These are phyloP conservation scores for Cercospora zeae-maydis DNA, from an alignment of 2,329 filamentous ascomycete species.

Conservation along the genomic window DNA sequence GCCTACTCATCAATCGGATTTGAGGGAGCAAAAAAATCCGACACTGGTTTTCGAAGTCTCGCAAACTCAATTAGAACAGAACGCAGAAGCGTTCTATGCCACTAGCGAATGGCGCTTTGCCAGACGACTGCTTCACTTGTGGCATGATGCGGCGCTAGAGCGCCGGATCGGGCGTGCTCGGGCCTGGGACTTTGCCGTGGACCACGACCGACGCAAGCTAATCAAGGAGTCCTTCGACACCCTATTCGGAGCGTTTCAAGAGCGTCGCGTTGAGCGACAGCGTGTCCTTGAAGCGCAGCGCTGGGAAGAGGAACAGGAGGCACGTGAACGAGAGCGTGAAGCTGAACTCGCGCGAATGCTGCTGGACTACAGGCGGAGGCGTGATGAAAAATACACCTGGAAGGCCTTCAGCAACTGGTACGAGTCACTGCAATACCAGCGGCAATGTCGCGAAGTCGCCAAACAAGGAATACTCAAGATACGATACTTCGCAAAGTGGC, in stretches of 20 bases:
- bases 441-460: constrained; percentile 49
- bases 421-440: constrained; percentile 60
- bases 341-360: constrained; percentile 12
- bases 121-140: constrained; percentile 33
- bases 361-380: constrained; percentile 41
- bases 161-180: constrained; percentile 30
- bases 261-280: constrained; percentile 11
- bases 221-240: constrained; percentile 52
- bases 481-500: constrained; percentile 67
- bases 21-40: constrained; percentile 19
- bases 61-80: constrained; percentile 29
- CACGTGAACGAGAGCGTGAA: constrained; percentile 19
- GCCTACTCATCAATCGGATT: constrained; percentile 18
- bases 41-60: constrained; percentile 28
- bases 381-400: constrained; percentile 62
- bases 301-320: constrained; percentile 12
- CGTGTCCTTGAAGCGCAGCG: constrained; percentile 13
- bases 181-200: constrained; percentile 42
- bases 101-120: constrained; percentile 23
- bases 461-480: constrained; percentile 54
- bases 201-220: constrained; percentile 51
- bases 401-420: constrained; percentile 69
- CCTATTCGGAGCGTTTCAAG: constrained; percentile 43
- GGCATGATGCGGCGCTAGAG: constrained; percentile 45
- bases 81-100: constrained; percentile 30